Evolutionary conservation across 768 basidiomycete species (phyloP).

Genomic region (Podaxis pistillaris): DNA sequence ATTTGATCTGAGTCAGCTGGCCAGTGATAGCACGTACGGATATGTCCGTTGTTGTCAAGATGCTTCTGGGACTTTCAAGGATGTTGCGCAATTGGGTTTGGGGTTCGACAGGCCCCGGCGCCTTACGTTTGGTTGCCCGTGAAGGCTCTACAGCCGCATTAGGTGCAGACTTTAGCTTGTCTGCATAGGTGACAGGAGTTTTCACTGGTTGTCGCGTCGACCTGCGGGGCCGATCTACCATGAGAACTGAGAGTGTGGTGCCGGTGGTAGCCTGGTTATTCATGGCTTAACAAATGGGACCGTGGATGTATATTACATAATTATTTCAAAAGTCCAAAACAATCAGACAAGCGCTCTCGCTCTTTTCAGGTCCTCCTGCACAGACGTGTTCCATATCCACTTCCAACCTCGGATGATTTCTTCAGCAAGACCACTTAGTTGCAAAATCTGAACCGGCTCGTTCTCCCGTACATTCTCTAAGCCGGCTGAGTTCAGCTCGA

Average conservation of each 20-base stretch:
- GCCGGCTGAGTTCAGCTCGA: slow-evolving; percentile 19
- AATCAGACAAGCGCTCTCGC: not conserved
- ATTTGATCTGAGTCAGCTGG: slow-evolving; percentile 1
- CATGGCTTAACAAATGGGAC: not conserved
- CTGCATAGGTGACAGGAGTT: slow-evolving; percentile 12
- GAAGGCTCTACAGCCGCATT: slow-evolving; percentile 11
- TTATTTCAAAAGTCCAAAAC: not conserved
- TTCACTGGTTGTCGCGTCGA: slow-evolving; percentile 21
- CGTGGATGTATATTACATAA: slow-evolving; percentile 5
- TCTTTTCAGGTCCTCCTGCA: slow-evolving; percentile 5
- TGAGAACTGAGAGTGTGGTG: slow-evolving; percentile 5
- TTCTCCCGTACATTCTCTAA: slow-evolving; percentile 18
- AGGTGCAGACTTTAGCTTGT: slow-evolving; percentile 10
- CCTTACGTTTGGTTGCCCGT: slow-evolving; percentile 27
- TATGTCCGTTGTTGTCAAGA: slow-evolving; percentile 46
- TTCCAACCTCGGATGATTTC: slow-evolving; percentile 8
- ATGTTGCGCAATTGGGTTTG: slow-evolving; percentile 36
- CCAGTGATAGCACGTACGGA: slow-evolving; percentile 37
- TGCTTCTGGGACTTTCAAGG: slow-evolving; percentile 47
- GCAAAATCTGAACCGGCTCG: slow-evolving; percentile 5
- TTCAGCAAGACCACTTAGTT: not conserved
- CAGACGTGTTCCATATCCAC: slow-evolving; percentile 9
- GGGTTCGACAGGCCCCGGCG: slow-evolving; percentile 26
- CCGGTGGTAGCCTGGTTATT: not conserved
- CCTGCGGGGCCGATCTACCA: slow-evolving; percentile 31